Evolutionary conservation across 1,284 basidiomycete genomes (phyloP), one percentile per base, ranked within the genome.

Genomic region (Exobasidium cylindrosporum): DNA sequence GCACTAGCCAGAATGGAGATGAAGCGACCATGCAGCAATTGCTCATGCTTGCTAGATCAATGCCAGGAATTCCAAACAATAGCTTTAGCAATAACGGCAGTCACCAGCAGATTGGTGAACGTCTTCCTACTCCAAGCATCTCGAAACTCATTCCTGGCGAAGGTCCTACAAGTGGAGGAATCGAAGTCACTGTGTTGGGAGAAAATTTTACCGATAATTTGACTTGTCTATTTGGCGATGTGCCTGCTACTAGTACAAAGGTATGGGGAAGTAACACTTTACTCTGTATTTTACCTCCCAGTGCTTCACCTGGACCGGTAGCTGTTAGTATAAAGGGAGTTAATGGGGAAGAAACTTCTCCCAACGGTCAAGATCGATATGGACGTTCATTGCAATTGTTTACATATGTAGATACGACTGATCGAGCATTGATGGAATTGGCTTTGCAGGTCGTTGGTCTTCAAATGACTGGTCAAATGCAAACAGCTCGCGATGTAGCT

Each of bases 391-490:
- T 79, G 45, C 76, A 77, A 60, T 70, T 79, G 29, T 79, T 96
- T 82, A 92, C 89, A 0, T 96, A 96, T 81, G 86, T 88, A n/a
- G 90, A 94, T 73, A 88, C 92, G 64, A 89, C 90, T 13, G 92
- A 96, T 75, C 84, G 91, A 58, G 88, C 89, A 14, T 82, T 97
- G 87, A 94, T 96, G 92, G 93, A 96, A 79, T 85, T 96, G 60
- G 93, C 93, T 54, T 83, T 97, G 5, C 92, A 95, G 77, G 92
- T 96, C 7, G 92, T 97, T 28, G 93, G 93, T 1, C 82, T 96
- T 66, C 93, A 95, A 83, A 94, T 96, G 91, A 96, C 92, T 0
- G 93, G 93, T 43, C 90, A 92, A 76, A 88, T 95, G 58, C 91
- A 95, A 72, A 90, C 93, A 62, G 91, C 92, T 2, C 88, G 90